Conservation (phyloP, 345 rosid species). For the Crucihimalaya himalaica region DNA sequence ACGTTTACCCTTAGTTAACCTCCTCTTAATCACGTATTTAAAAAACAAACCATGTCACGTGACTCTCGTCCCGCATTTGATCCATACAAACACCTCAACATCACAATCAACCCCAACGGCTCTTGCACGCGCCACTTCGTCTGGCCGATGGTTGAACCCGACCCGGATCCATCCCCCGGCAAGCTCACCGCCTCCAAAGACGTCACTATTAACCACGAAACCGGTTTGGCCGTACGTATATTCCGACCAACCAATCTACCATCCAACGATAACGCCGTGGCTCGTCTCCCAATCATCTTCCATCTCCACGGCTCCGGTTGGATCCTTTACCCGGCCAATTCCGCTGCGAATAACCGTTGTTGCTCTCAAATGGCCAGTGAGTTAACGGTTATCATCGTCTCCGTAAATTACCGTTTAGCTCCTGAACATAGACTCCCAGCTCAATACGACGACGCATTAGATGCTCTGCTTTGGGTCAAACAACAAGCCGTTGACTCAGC, state of each 20-base stretch:
- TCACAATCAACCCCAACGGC: slow-evolving; percentile 43
- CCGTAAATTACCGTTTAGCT: slow-evolving; percentile 43
- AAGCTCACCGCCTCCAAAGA: slow-evolving; percentile 45
- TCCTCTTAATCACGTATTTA: not conserved
- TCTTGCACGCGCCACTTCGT: slow-evolving; percentile 41
- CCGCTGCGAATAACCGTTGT: not conserved
- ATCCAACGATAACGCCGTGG: slow-evolving; percentile 37
- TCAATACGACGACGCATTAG: slow-evolving; percentile 43
- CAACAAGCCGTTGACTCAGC: slow-evolving; percentile 32
- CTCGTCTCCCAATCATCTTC: slow-evolving; percentile 44
- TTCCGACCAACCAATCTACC: slow-evolving; percentile 44
- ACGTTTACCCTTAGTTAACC: not conserved
- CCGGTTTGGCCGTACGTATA: slow-evolving; percentile 36
- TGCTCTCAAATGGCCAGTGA: slow-evolving; percentile 36
- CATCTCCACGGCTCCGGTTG: slow-evolving; percentile 43
- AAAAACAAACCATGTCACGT: slow-evolving; percentile 17
- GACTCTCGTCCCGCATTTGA: slow-evolving; percentile 33
- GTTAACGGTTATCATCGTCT: slow-evolving; percentile 34
- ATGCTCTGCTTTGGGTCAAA: slow-evolving; percentile 41
- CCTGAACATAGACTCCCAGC: slow-evolving; percentile 46
- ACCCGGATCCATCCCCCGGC: slow-evolving; percentile 33
- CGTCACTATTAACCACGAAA: slow-evolving; percentile 35
- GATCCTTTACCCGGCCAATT: slow-evolving; percentile 34
- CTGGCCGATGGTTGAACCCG: slow-evolving; percentile 15
- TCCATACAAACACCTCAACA: slow-evolving; percentile 42